These are phyloP conservation scores for Skeletonema menzelii DNA, from an alignment of 108 stramenopile genomes.

Conservation along the genomic window DNA sequence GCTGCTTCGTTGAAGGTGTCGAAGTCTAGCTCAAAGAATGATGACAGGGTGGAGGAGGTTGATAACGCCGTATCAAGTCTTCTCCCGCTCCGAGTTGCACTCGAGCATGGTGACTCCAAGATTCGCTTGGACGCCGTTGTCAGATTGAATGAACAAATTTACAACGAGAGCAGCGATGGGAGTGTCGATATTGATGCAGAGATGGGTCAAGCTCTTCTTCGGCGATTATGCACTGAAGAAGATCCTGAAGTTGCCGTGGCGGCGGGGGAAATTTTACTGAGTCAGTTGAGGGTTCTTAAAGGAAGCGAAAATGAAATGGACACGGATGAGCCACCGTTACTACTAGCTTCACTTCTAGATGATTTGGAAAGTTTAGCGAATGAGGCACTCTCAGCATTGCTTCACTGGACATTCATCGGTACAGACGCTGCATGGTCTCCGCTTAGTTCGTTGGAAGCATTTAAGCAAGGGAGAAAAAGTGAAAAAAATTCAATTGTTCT, in stretches of 20 bases:
- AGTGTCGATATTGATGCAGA: conserved; percentile 27
- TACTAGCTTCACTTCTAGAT: conserved; percentile 8
- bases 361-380: conserved; percentile 27
- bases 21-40: not conserved
- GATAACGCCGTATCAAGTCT: conserved; percentile 20
- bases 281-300: conserved; percentile 18
- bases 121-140: conserved; percentile 66
- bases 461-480: conserved; percentile 3
- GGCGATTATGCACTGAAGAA: conserved; percentile 60
- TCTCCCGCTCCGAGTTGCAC: conserved; percentile 68
- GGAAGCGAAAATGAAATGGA: conserved; percentile 4
- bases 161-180: not conserved
- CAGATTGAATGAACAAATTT: conserved; percentile 35
- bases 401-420: conserved; percentile 37
- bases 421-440: conserved; percentile 31
- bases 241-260: conserved; percentile 52
- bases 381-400: conserved; percentile 28
- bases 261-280: conserved; percentile 50
- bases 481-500: not conserved
- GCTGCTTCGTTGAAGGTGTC: conserved; percentile 6
- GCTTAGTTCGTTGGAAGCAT: not conserved
- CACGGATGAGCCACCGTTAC: not conserved
- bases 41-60: conserved; percentile 7
- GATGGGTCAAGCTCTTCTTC: conserved; percentile 54
- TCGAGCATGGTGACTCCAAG: conserved; percentile 67